Evolutionary conservation across 2,329 filamentous ascomycete genomes (phyloP).

Genomic region (Fusarium siculi): DNA sequence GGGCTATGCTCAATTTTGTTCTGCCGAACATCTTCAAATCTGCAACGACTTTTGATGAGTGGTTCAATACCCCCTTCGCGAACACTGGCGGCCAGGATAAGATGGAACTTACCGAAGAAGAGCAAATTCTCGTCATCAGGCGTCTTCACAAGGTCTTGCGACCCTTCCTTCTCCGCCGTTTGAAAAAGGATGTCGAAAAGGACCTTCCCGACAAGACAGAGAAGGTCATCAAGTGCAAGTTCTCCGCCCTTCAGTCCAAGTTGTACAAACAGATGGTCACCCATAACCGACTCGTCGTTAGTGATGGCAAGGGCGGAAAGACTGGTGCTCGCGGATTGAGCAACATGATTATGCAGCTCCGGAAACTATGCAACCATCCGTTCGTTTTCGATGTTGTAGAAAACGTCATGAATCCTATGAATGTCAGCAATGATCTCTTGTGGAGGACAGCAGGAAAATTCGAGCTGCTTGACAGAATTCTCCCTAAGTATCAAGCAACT

Average conservation of each 20-base stretch:
- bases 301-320: conserved; percentile 95
- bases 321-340: conserved; percentile 92
- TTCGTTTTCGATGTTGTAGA: conserved; percentile 99
- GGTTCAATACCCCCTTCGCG: conserved; percentile 99
- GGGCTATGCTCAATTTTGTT: conserved; percentile 98
- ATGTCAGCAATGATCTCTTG: conserved; percentile 88
- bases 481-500: conserved; percentile 92
- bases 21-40: conserved; percentile 99
- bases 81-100: conserved; percentile 98
- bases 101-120: conserved; percentile 99
- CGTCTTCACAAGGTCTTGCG: conserved; percentile 97
- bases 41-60: conserved; percentile 98
- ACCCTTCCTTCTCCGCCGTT: conserved; percentile 95
- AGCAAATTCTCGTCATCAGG: conserved; percentile 96
- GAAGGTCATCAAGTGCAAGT: conserved; percentile 99
- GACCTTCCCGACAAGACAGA: conserved; percentile 99
- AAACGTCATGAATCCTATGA: conserved; percentile 94
- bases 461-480: conserved; percentile 88
- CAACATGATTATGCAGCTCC: conserved; percentile 99
- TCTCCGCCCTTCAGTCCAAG: conserved; percentile 91
- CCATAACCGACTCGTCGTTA: conserved; percentile 93
- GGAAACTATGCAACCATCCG: conserved; percentile 98
- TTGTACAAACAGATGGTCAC: conserved; percentile 98
- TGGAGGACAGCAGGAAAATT: conserved; percentile 99
- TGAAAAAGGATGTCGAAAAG: conserved; percentile 99